phyloP scores from a whole-genome alignment of 306 rosid species.

The Castanea crenata region DNA sequence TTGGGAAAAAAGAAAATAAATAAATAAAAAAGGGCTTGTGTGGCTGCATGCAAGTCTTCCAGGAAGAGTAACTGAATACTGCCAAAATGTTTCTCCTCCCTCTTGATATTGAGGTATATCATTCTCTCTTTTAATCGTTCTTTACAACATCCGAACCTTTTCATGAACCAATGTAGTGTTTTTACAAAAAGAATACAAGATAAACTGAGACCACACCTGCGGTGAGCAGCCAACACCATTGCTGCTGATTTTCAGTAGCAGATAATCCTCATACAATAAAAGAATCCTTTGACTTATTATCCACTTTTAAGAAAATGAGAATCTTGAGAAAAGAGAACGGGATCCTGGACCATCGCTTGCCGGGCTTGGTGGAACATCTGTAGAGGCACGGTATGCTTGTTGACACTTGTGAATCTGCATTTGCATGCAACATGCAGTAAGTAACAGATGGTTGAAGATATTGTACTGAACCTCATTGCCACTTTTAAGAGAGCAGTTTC shows the following conservation, averaged over 20 bases:
- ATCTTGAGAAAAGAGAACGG: slow-evolving; percentile 84
- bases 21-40: not conserved
- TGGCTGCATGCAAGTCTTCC: not conserved
- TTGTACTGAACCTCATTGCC: not conserved
- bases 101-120: slow-evolving; percentile 19
- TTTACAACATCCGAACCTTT: slow-evolving; percentile 37
- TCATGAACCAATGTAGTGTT: slow-evolving; percentile 8
- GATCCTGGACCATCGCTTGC: slow-evolving; percentile 65
- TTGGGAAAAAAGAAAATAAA: no score
- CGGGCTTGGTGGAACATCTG: slow-evolving; percentile 67
- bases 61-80: not conserved
- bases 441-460: not conserved
- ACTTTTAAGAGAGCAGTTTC: not conserved
- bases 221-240: slow-evolving; percentile 14
- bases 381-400: slow-evolving; percentile 70
- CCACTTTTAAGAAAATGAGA: slow-evolving; percentile 57
- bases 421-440: slow-evolving; percentile 25
- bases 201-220: slow-evolving; percentile 37
- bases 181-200: slow-evolving; percentile 17
- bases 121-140: slow-evolving; percentile 26
- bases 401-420: slow-evolving; percentile 89
- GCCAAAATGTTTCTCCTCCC: slow-evolving; percentile 4
- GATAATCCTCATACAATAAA: slow-evolving; percentile 23
- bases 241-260: slow-evolving; percentile 33
- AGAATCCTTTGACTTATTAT: slow-evolving; percentile 21